Evolutionary conservation across 148 eudicot species (phyloP), one percentile per base, ranked within the genome.

Genomic region (Silene conica): DNA sequence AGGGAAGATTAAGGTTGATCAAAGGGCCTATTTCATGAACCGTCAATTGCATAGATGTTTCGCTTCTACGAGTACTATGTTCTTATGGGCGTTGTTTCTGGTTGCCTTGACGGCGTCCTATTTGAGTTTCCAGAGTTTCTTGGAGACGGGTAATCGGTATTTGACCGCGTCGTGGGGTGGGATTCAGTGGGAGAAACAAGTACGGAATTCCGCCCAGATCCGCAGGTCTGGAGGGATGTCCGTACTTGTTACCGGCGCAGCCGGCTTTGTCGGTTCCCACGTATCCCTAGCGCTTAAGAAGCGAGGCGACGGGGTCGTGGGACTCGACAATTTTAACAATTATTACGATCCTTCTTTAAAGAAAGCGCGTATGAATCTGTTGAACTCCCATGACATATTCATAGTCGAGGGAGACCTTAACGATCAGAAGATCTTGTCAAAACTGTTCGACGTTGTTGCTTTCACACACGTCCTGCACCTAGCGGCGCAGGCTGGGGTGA

Each of bases 301-400:
- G 28, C 85, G 96, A 2, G 96, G 96, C 0, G 96, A 90, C 62
- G 96, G 96, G n/a, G 96, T 90, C 34, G 96, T 90, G 3, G 96
- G 96, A 5, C 72, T 90, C 1, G 96, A 90, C 74, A 90, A 90
- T 68, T 88, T 90, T 80, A 90, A 90, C 81, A 76, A 57, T 60
- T 90, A 90, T 63, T 90, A 90, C 76, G 92, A 88, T 63, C 96
- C 92, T 0, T 82, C 90, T 0, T 34, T 90, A 16, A 90, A 90
- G 45, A 77, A 81, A 25, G 85, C 85, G 48, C 78, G 96, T 48
- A 78, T 68, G 68, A 67, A 62, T 16, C 65, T 85, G 0, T 67
- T 87, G 5, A 28, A 55, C 6, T 25, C 80, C 0, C 83, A 80
- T 38, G 79, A 73, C 15, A 23, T 90, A 12, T 84, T 85, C 48